Conservation (phyloP, 1,139 yeast species). For the Geotrichum armillariae region DNA sequence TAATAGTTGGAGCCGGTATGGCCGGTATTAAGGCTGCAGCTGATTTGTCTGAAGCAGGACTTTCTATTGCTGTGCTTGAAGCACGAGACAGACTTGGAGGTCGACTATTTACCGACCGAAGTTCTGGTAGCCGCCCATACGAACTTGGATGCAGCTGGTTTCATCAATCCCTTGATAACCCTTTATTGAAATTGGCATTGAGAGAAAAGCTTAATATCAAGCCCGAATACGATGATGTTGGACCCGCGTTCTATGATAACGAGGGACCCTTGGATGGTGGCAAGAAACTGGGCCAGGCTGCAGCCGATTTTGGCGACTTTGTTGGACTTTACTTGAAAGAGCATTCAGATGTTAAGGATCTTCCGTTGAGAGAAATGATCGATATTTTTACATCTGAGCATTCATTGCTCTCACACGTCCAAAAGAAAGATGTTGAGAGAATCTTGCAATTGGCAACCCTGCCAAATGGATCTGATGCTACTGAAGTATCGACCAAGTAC, state of each 20-base stretch:
- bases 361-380: conserved; percentile 53
- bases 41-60: conserved; percentile 47
- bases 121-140: conserved; percentile 30
- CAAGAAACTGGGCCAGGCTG: conserved; percentile 47
- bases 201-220: conserved; percentile 30
- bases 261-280: conserved; percentile 38
- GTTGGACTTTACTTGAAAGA: conserved; percentile 42
- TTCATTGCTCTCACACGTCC: conserved; percentile 45
- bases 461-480: conserved; percentile 69
- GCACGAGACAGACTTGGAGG: conserved; percentile 65
- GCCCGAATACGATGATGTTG: conserved; percentile 49
- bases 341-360: conserved; percentile 38
- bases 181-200: conserved; percentile 41
- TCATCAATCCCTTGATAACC: conserved; percentile 74
- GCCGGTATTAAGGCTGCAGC: conserved; percentile 80
- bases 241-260: conserved; percentile 37
- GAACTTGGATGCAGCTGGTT: conserved; percentile 92
- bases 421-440: conserved; percentile 50
- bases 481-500: conserved; percentile 26
- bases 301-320: conserved; percentile 60
- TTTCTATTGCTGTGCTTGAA: conserved; percentile 52
- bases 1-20: conserved; percentile 80
- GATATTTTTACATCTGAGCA: conserved; percentile 49
- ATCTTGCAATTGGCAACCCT: conserved; percentile 59
- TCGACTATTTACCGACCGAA: conserved; percentile 33